Conservation (phyloP, 2,329 filamentous ascomycete genomes). For the Lasiodiplodia citricola region DNA sequence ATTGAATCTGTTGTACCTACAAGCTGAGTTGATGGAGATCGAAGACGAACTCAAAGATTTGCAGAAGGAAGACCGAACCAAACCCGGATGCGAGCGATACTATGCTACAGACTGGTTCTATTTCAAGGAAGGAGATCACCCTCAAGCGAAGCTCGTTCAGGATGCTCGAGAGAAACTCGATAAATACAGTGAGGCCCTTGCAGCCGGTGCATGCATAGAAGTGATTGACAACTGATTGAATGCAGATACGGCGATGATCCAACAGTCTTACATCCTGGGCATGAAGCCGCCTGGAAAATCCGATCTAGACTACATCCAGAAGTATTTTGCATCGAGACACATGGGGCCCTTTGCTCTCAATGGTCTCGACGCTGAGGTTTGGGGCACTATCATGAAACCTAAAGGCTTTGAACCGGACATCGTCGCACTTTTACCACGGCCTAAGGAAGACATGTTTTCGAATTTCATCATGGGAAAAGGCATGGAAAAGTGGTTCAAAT, state of each 20-base stretch:
- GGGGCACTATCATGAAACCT: neutral
- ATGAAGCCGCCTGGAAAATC: constrained; percentile 16
- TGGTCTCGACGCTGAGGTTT: neutral
- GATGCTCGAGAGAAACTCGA: constrained; percentile 1
- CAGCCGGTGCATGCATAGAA: too few relatives aligned
- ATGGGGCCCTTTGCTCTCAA: neutral
- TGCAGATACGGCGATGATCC: constrained; percentile 24
- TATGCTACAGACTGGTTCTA: constrained; percentile 11
- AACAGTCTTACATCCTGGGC: constrained; percentile 23
- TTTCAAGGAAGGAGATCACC: neutral
- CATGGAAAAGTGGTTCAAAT: neutral
- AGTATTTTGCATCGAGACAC: constrained; percentile 19
- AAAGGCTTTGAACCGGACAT: neutral
- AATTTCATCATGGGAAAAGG: neutral
- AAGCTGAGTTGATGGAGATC: neutral
- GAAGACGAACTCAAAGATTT: neutral
- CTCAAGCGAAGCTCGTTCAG: neutral
- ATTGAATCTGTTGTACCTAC: constrained; percentile 10
- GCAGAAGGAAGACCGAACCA: neutral
- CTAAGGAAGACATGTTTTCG: neutral
- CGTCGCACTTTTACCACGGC: neutral
- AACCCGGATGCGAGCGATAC: neutral
- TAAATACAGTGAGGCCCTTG: constrained; percentile 3
- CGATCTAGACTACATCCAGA: constrained; percentile 29
- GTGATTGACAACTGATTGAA: too few relatives aligned